Conservation (phyloP, 208 protist species). For the Trypanosoma cruzi region DNA sequence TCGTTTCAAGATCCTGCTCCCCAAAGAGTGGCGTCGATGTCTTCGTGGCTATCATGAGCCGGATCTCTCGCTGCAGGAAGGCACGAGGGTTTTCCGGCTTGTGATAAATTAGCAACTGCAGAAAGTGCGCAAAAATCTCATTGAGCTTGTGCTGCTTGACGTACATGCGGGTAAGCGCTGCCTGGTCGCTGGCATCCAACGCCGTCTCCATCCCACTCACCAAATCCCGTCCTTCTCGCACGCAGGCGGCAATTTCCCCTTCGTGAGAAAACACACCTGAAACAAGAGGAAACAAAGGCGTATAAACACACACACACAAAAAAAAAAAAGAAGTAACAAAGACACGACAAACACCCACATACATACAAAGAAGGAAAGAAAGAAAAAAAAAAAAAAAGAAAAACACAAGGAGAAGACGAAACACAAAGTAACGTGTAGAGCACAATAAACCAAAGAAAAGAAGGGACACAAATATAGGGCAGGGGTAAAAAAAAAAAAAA, state of each 20-base stretch:
- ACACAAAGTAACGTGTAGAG: too few relatives aligned
- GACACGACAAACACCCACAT: too few relatives aligned
- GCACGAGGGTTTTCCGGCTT: constrained; percentile 76
- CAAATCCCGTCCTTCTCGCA: background rate
- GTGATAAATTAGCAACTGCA: constrained; percentile 87
- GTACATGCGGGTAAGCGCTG: constrained; percentile 56
- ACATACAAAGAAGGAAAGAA: background rate
- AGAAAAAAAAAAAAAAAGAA: background rate
- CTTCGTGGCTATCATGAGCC: constrained; percentile 62
- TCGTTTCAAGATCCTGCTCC: constrained; percentile 90
- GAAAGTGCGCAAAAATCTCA: constrained; percentile 86
- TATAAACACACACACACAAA: too few relatives aligned
- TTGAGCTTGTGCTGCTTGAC: constrained; percentile 80
- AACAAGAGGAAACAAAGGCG: too few relatives aligned
- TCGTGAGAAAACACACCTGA: background rate
- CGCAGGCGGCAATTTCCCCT: constrained; percentile 2
- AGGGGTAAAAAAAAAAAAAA: background rate
- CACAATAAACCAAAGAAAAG: too few relatives aligned
- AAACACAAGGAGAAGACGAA: background rate
- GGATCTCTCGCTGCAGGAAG: constrained; percentile 80
- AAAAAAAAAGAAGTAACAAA: too few relatives aligned
- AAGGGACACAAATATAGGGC: too few relatives aligned
- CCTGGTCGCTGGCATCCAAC: constrained; percentile 31
- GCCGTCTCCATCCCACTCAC: background rate
- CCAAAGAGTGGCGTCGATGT: constrained; percentile 75